Evolutionary conservation across 2,329 filamentous ascomycete species (phyloP).

Genomic region (Pyricularia sp.): DNA sequence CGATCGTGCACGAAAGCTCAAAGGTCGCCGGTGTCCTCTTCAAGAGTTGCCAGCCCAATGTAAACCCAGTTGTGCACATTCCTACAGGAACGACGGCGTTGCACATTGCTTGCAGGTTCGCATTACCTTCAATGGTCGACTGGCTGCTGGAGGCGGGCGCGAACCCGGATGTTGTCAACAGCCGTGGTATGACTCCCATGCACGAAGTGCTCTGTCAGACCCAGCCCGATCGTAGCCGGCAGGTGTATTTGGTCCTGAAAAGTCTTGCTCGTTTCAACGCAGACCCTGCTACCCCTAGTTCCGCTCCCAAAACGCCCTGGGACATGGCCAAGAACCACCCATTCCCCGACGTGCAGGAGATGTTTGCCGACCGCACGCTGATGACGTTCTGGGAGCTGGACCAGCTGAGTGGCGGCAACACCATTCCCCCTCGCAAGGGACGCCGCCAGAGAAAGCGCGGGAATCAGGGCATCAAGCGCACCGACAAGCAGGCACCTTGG

Average conservation of each 20-base stretch:
- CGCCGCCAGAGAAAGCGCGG: not conserved
- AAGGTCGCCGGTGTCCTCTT: not conserved
- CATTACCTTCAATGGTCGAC: not conserved
- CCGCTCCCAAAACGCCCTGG: not conserved
- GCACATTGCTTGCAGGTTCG: slow-evolving; percentile 2
- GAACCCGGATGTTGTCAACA: not conserved
- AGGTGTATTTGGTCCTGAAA: not conserved
- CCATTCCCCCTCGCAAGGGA: not conserved
- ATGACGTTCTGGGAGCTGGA: not conserved
- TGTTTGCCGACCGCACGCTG: not conserved
- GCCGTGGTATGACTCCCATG: not conserved
- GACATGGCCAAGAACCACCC: not conserved
- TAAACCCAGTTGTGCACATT: not conserved
- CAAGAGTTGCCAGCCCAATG: not conserved
- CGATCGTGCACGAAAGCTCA: not conserved
- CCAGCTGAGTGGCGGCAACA: not conserved
- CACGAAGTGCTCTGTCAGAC: not conserved
- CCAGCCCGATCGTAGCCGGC: not conserved
- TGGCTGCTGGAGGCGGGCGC: not conserved
- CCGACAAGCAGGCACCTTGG: not conserved
- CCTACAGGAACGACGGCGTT: not conserved
- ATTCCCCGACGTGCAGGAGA: not conserved
- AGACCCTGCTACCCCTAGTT: not conserved
- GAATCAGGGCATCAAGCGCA: not conserved
- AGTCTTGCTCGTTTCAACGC: not conserved